Evolutionary conservation across 306 rosid genomes (phyloP), one percentile per base, ranked within the genome.

Genomic region (Acacia melanoxylon): DNA sequence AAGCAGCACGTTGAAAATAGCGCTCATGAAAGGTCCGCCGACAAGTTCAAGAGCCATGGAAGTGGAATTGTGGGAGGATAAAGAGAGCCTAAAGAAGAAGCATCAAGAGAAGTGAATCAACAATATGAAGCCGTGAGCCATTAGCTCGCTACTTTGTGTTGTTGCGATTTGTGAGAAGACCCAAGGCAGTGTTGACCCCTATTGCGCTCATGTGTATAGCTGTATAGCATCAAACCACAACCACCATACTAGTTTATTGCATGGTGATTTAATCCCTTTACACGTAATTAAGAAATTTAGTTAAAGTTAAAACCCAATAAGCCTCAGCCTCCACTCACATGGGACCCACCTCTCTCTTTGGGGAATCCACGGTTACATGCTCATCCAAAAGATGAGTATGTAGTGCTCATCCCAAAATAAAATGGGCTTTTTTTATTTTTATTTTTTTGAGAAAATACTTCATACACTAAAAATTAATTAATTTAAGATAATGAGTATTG

Each of bases 1-100:
- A 31, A 86, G 61, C 68, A 82, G 58, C 49, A 86, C 78, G 8
- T 80, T 87, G 75, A 86, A 79, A 9, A 79, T 59, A 45, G 87
- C 91, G 5, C 79, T 80, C 80, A 89, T 52, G 22, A 89, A 61
- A 73, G 93, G 81, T 70, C 83, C 93, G 24, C 83, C 91, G 31
- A 87, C 81, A 81, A 89, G 58, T 76, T 71, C 86, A 0, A 75
- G 24, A 73, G 83, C 89, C 86, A 88, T 88, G 59, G 59, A 62
- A 74, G 22, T 17, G 22, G 66, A 72, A 59, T 17, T 51, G 41
- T 62, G 66, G 27, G 33, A 33, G 70, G 11, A 24, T 6, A 42
- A 6, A 4, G 33, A 80, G n/a, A 44, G 12, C 4, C 27, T 72
- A 72, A 37, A 2, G 52, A 27, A 59, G 40, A n/a, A 62, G 68